phyloP scores from a whole-genome alignment of 805 yeast species.

The Dipodascopsis tothii region DNA sequence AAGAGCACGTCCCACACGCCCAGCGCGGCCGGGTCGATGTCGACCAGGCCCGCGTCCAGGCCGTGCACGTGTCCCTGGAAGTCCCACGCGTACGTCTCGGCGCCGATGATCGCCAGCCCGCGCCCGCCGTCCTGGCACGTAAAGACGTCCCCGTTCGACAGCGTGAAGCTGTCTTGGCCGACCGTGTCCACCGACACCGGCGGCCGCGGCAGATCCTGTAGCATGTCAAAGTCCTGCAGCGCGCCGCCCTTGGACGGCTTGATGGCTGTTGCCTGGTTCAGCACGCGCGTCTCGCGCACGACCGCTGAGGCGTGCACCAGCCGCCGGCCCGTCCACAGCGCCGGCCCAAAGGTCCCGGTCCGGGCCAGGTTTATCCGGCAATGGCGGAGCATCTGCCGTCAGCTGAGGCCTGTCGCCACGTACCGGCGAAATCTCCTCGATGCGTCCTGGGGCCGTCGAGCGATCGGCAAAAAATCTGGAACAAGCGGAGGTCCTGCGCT shows the following conservation, averaged over 20 bases:
- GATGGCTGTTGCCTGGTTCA: constrained; percentile 15
- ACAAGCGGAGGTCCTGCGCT: no score
- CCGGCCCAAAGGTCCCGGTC: no score
- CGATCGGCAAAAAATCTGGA: no score
- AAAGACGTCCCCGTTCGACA: constrained; percentile 14
- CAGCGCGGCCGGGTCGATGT: constrained; percentile 41
- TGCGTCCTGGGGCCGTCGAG: no score
- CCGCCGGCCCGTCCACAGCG: neutral
- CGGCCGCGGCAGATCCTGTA: constrained; percentile 20
- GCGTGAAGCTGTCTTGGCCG: constrained; percentile 8
- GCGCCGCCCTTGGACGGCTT: constrained; percentile 21
- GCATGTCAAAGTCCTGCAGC: constrained; percentile 21
- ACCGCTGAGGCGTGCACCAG: neutral
- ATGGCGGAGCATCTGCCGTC: no score
- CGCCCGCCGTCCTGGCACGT: constrained; percentile 35
- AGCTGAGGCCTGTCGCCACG: no score
- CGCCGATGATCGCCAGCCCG: constrained; percentile 36
- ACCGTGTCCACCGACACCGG: constrained; percentile 20
- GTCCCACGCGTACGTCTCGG: constrained; percentile 55
- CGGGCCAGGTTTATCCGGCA: no score
- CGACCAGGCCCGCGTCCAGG: constrained; percentile 48
- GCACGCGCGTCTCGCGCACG: neutral
- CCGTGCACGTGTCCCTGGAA: constrained; percentile 37
- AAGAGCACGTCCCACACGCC: constrained; percentile 47
- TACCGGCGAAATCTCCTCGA: no score